Evolutionary conservation across 208 protist species (phyloP).

Genomic region (Phytomonas francai): DNA sequence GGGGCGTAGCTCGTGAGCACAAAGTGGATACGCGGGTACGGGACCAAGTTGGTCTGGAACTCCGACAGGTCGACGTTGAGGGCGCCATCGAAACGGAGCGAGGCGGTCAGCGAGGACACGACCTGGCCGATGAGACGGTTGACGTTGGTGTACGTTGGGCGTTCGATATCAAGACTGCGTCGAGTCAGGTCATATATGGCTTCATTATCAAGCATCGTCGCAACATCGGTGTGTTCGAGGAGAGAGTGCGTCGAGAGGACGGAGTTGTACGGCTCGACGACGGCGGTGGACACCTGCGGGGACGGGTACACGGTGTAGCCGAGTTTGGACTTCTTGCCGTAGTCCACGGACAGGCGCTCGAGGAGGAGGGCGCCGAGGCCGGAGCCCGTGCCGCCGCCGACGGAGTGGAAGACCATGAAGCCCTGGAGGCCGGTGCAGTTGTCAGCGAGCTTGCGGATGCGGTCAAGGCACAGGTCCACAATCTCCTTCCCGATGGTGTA

Average conservation of each 20-base stretch:
- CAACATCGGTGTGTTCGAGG: slow-evolving; percentile 92
- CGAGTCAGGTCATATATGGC: slow-evolving; percentile 95
- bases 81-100: slow-evolving; percentile 93
- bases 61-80: slow-evolving; percentile 90
- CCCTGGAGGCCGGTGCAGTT: slow-evolving; percentile 98
- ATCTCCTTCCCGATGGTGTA: slow-evolving; percentile 98
- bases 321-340: slow-evolving; percentile 97
- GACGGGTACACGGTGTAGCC: slow-evolving; percentile 94
- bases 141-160: slow-evolving; percentile 94
- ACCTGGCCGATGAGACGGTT: slow-evolving; percentile 95
- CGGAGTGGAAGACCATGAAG: slow-evolving; percentile 97
- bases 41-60: slow-evolving; percentile 9
- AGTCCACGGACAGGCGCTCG: slow-evolving; percentile 88
- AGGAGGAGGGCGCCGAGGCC: slow-evolving; percentile 96
- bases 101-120: slow-evolving; percentile 93
- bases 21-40: slow-evolving; percentile 94
- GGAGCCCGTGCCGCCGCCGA: slow-evolving; percentile 98
- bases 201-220: slow-evolving; percentile 96
- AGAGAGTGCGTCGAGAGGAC: slow-evolving; percentile 93
- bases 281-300: slow-evolving; percentile 93
- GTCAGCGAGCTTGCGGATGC: slow-evolving; percentile 96
- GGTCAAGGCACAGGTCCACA: slow-evolving; percentile 91
- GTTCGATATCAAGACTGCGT: slow-evolving; percentile 89
- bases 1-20: slow-evolving; percentile 92
- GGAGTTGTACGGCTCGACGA: slow-evolving; percentile 98